These are phyloP conservation scores for Kodamaea kaohsiungensis DNA, from an alignment of 805 yeast species.

Conservation along the genomic window DNA sequence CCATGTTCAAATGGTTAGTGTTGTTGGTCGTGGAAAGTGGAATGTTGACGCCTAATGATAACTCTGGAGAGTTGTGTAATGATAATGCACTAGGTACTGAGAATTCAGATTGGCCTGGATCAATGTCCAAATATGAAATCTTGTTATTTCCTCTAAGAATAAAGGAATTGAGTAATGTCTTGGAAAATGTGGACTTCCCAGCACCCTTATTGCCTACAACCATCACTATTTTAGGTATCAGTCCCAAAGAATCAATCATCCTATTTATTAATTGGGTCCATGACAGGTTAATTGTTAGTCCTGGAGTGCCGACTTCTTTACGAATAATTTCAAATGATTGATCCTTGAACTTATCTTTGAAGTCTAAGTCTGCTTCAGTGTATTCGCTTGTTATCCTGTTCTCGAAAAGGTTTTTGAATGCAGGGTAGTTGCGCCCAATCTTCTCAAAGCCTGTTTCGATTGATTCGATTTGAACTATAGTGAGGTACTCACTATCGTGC, in stretches of 20 bases:
- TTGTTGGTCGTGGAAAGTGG: slow-evolving; percentile 15
- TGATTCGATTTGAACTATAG: slow-evolving; percentile 42
- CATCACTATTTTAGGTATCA: slow-evolving; percentile 30
- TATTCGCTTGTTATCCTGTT: slow-evolving; percentile 3
- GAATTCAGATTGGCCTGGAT: slow-evolving; percentile 87
- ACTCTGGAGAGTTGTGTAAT: slow-evolving; percentile 36
- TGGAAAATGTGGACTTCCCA: slow-evolving; percentile 77
- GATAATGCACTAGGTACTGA: slow-evolving; percentile 74
- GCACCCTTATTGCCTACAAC: slow-evolving; percentile 70
- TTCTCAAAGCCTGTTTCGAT: slow-evolving; percentile 45
- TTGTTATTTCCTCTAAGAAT: slow-evolving; percentile 31
- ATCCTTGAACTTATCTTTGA: slow-evolving; percentile 23
- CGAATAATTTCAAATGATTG: slow-evolving; percentile 42
- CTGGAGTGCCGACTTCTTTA: slow-evolving; percentile 25
- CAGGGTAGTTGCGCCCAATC: slow-evolving; percentile 44
- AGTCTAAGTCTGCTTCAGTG: not conserved
- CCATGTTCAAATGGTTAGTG: slow-evolving; percentile 13
- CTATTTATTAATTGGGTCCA: slow-evolving; percentile 13
- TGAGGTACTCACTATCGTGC: not conserved
- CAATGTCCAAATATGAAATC: slow-evolving; percentile 67
- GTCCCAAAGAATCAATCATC: not conserved
- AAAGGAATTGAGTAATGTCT: slow-evolving; percentile 49
- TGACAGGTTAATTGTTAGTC: slow-evolving; percentile 16
- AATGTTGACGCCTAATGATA: slow-evolving; percentile 30
- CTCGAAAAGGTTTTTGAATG: slow-evolving; percentile 45